Evolutionary conservation across 768 basidiomycete genomes (phyloP).

Genomic region (Rubroboletus pulcherrimus): DNA sequence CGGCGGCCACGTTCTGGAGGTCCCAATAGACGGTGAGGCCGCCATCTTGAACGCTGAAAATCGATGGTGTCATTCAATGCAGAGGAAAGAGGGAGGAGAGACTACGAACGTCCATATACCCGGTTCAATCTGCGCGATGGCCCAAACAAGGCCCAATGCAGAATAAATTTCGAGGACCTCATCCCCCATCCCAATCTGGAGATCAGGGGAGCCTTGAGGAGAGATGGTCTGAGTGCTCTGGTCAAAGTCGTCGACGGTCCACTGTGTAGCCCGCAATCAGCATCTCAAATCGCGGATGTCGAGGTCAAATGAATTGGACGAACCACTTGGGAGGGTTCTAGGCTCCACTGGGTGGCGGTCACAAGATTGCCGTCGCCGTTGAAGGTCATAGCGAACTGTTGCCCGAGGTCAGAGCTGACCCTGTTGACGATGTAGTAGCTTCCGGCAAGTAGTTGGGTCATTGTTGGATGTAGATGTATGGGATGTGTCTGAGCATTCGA

Average conservation of each 20-base stretch:
- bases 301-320: not conserved
- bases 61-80: not conserved
- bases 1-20: no score
- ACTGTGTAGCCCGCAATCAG: not conserved
- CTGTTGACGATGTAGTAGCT: not conserved
- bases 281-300: not conserved
- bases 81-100: not conserved
- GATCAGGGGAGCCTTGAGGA: not conserved
- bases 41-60: not conserved
- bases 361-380: not conserved
- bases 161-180: not conserved
- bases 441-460: not conserved
- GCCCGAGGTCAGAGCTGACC: not conserved
- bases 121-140: not conserved
- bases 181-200: not conserved
- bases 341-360: not conserved
- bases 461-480: not conserved
- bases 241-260: not conserved
- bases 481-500: not conserved
- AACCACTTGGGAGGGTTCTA: not conserved
- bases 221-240: not conserved
- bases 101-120: not conserved
- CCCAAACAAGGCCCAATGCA: not conserved
- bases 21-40: no score
- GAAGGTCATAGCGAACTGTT: not conserved